These are phyloP conservation scores for Mrakia blollopis DNA, from an alignment of 768 basidiomycete genomes.

Conservation along the genomic window DNA sequence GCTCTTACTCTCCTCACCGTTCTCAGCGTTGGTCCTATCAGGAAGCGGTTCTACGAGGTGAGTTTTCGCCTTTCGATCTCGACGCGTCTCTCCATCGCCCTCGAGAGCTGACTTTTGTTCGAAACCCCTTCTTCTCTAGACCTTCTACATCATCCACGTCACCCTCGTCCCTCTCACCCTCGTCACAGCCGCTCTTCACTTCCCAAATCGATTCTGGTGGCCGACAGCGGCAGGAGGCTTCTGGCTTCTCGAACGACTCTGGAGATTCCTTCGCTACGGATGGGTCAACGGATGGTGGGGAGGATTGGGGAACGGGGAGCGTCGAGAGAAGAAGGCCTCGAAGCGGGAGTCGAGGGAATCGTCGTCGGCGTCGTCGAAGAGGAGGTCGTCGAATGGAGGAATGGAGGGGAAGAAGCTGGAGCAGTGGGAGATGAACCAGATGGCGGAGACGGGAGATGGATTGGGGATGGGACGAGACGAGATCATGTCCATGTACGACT, in stretches of 20 bases:
- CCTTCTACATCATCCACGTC: conserved; percentile 64
- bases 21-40: conserved; percentile 53
- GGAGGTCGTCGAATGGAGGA: background rate
- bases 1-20: conserved; percentile 55
- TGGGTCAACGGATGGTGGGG: conserved; percentile 58
- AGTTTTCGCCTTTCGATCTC: conserved; percentile 23
- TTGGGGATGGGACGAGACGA: conserved; percentile 22
- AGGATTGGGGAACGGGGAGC: conserved; percentile 33
- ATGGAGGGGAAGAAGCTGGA: conserved; percentile 21
- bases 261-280: conserved; percentile 56
- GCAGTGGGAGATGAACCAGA: conserved; percentile 29
- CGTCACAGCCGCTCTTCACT: conserved; percentile 60
- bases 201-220: conserved; percentile 64
- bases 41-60: conserved; percentile 52
- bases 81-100: conserved; percentile 16
- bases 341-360: conserved; percentile 2
- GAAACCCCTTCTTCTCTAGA: conserved; percentile 44
- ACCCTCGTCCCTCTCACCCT: conserved; percentile 61
- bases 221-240: conserved; percentile 59
- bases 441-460: conserved; percentile 3
- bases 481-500: conserved; percentile 23
- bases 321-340: conserved; percentile 13
- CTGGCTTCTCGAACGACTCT: conserved; percentile 62
- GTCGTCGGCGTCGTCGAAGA: background rate
- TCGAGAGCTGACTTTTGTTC: background rate